These are phyloP conservation scores for Rossbeevera mucosa DNA, from an alignment of 768 basidiomycete genomes.

Conservation along the genomic window DNA sequence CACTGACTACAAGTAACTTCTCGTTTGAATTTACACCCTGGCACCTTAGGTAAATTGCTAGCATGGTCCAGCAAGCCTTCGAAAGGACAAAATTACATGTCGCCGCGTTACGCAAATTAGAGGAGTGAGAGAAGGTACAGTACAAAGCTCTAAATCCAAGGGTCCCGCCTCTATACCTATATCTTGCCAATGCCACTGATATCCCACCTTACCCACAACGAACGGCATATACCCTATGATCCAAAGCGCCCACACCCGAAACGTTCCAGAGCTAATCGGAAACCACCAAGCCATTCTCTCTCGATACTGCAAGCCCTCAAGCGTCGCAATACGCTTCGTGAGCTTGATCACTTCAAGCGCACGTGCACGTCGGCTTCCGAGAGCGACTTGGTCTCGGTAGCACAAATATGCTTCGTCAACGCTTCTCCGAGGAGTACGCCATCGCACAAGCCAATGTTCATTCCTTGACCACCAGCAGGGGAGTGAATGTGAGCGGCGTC, in stretches of 20 bases:
- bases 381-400: slow-evolving; percentile 3
- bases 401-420: slow-evolving; percentile 33
- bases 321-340: slow-evolving; percentile 34
- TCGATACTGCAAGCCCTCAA: slow-evolving; percentile 21
- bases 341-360: slow-evolving; percentile 41
- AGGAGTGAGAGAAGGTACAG: neutral
- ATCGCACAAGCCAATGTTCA: slow-evolving; percentile 56
- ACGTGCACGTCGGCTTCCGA: slow-evolving; percentile 31
- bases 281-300: slow-evolving; percentile 19
- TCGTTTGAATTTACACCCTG: too few species aligned
- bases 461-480: slow-evolving; percentile 52
- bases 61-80: too few species aligned
- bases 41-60: too few species aligned
- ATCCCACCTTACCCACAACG: slow-evolving; percentile 12
- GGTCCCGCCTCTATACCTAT: neutral
- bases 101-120: neutral
- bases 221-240: slow-evolving; percentile 14
- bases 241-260: slow-evolving; percentile 27
- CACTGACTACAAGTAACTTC: too few species aligned
- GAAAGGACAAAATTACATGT: too few species aligned
- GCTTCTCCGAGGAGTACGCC: slow-evolving; percentile 42
- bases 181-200: slow-evolving; percentile 20
- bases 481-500: slow-evolving; percentile 53
- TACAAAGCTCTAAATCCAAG: too few species aligned
- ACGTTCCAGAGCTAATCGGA: slow-evolving; percentile 23